A percentile compares a stretch with the other conserved stretches of the same genome.
Evolutionary conservation across 169 alveolate species (phyloP).

Genomic region (Cryptosporidium viatorum): DNA sequence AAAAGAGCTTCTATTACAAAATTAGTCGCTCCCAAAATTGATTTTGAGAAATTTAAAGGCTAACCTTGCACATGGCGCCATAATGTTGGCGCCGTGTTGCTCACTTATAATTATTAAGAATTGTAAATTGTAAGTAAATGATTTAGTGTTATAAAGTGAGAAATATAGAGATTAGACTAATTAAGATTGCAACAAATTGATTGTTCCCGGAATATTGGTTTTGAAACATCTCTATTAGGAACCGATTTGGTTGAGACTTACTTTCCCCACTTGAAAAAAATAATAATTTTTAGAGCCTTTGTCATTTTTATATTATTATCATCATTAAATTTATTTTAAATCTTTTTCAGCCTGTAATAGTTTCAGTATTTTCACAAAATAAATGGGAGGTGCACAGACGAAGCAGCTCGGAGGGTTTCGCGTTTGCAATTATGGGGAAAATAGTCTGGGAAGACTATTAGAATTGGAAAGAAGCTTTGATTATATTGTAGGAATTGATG

Average conservation of each 20-base stretch:
- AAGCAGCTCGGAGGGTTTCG: conserved; percentile 68
- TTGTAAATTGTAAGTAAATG: neutral
- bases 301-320: neutral
- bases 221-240: neutral
- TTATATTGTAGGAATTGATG: conserved; percentile 66
- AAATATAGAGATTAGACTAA: neutral
- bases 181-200: neutral
- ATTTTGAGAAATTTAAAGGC: neutral
- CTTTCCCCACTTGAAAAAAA: neutral
- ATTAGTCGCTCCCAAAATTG: conserved; percentile 58
- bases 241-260: neutral
- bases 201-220: neutral
- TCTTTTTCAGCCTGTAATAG: neutral
- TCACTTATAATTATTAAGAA: neutral
- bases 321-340: neutral
- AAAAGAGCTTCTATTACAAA: conserved; percentile 54
- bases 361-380: neutral
- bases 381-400: conserved; percentile 59
- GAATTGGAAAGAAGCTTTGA: conserved; percentile 62
- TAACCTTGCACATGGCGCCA: neutral
- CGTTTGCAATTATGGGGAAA: conserved; percentile 32
- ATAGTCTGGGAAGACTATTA: conserved; percentile 30
- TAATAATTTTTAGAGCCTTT: neutral
- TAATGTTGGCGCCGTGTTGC: neutral
- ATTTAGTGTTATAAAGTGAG: neutral